Percentiles rank a stretch among this genome's conserved stretches.
phyloP scores from a whole-genome alignment of 2,329 filamentous ascomycete species.

The Hirsutella thompsonii region DNA sequence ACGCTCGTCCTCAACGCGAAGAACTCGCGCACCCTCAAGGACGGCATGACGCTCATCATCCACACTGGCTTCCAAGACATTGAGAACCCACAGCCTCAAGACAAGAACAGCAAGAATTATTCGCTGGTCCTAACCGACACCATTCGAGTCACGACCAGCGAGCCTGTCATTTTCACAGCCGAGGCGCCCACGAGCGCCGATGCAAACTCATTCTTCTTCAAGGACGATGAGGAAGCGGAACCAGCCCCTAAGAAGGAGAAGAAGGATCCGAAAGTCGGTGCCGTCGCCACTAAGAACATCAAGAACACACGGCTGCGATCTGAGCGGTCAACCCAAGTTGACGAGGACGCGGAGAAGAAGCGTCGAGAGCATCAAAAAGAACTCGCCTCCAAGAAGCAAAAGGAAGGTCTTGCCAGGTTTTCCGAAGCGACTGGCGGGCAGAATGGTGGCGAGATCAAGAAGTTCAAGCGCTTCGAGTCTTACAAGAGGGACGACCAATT shows the following conservation, averaged over 20 bases:
- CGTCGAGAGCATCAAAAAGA: slow-evolving; percentile 90
- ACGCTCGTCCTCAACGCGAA: slow-evolving; percentile 80
- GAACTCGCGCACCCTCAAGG: slow-evolving; percentile 70
- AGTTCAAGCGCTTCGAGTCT: slow-evolving; percentile 97
- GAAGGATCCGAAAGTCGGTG: slow-evolving; percentile 69
- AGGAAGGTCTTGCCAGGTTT: slow-evolving; percentile 75
- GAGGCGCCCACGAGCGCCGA: slow-evolving; percentile 87
- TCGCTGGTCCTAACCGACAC: slow-evolving; percentile 88
- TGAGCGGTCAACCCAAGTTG: slow-evolving; percentile 74
- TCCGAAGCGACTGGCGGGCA: slow-evolving; percentile 72
- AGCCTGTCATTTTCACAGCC: slow-evolving; percentile 82
- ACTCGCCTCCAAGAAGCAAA: slow-evolving; percentile 73
- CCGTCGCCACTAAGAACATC: slow-evolving; percentile 88
- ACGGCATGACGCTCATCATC: slow-evolving; percentile 92
- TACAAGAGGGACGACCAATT: slow-evolving; percentile 98
- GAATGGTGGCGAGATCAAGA: slow-evolving; percentile 89
- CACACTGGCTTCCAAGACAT: slow-evolving; percentile 85
- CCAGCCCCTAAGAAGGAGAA: slow-evolving; percentile 84
- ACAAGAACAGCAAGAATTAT: slow-evolving; percentile 81
- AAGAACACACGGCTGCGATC: slow-evolving; percentile 86
- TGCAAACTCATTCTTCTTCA: slow-evolving; percentile 96
- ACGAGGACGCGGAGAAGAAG: slow-evolving; percentile 79
- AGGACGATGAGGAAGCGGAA: slow-evolving; percentile 82
- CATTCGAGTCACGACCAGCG: slow-evolving; percentile 68
- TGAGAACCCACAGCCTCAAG: slow-evolving; percentile 73